A percentile compares a stretch with the other conserved stretches of the same genome.
phyloP scores from a whole-genome alignment of 495 filamentous ascomycete genomes.

The Podospora sp. region DNA sequence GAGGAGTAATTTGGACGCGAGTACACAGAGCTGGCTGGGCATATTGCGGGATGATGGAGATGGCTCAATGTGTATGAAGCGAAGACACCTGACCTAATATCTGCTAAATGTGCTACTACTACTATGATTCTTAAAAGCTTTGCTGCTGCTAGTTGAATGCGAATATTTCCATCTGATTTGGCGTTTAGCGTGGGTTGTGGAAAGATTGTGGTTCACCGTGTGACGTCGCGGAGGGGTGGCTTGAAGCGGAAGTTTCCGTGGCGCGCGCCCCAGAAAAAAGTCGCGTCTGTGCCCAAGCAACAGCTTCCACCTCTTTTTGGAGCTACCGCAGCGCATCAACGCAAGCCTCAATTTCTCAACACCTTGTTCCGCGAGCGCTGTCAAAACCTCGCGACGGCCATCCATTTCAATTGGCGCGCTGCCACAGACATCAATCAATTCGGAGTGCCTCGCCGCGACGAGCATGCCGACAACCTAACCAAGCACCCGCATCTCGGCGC shows the following conservation, averaged over 20 bases:
- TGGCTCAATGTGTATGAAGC: slow-evolving; percentile 10
- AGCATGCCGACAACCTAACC: background rate
- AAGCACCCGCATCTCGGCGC: background rate
- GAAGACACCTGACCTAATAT: background rate
- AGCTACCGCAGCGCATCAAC: background rate
- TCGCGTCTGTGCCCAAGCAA: slow-evolving; percentile 20
- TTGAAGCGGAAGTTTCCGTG: slow-evolving; percentile 19
- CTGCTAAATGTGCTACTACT: background rate
- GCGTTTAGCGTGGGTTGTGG: too few relatives aligned
- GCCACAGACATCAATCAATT: background rate
- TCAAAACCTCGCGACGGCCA: slow-evolving; percentile 1
- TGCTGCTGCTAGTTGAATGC: background rate
- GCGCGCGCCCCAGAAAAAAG: slow-evolving; percentile 23
- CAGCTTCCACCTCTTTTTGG: slow-evolving; percentile 11
- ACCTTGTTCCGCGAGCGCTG: background rate
- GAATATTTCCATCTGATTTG: background rate
- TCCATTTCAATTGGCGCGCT: background rate
- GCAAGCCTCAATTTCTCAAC: slow-evolving; percentile 7
- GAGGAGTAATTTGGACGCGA: background rate
- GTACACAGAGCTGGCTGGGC: background rate
- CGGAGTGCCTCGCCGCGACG: background rate
- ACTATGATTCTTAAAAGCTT: background rate
- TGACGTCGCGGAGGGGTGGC: background rate
- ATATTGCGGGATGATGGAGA: slow-evolving; percentile 3
- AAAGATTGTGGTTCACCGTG: background rate